Base-by-base conservation (phyloP, 2,329 filamentous ascomycete genomes). In the Monosporascus sp. region DNA sequence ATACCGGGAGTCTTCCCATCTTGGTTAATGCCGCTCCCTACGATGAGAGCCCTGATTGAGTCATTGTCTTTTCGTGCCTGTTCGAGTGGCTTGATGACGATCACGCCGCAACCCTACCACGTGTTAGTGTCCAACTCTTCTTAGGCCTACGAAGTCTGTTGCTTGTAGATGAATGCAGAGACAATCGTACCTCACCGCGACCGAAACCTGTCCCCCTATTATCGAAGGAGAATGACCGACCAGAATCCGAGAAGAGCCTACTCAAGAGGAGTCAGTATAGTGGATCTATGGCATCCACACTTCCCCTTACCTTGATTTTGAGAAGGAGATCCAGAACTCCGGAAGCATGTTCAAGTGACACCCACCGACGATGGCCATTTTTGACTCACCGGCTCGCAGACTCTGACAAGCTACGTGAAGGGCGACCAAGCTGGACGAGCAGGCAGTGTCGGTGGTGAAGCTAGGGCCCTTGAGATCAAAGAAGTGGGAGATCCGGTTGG, bases 1-100 rank as follows among this genome's bases (percentile, higher is more conserved):
- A 86, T 77, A 2, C 80, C 80, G 2, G 76, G 76, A 0, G 74
- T 79, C 51, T 68, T 76, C 17, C 83, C 83, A 60, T 86, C 82
- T 56, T 79, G 76, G 59, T 82, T 83, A 47, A 76, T 68, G 3
- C 74, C 77, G 4, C 74, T 78, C 17, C 72, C 76, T 27, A 70
- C 70, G 49, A 84, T 79, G 36, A 82, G 69, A 14, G 77, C 77
- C 38, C 75, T 70, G 54, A 82, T 78, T 2, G 74, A 72, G 60
- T 86, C 81, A 24, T 78, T 78, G 56, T 82, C 81, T 43, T 63
- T 67, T 24, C 83, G 62, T 2, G 83, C 83, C 54, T 79, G 73
- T 36, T 76, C 72, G 0, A 86, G 70, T 1, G 74, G 75, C 67
- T 86, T 86, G 14, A 87, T 63, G 11, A 85, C 63, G 3, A 87